Evolutionary conservation across 768 basidiomycete species (phyloP).

Genomic region (Holtermanniella nyarrowii): DNA sequence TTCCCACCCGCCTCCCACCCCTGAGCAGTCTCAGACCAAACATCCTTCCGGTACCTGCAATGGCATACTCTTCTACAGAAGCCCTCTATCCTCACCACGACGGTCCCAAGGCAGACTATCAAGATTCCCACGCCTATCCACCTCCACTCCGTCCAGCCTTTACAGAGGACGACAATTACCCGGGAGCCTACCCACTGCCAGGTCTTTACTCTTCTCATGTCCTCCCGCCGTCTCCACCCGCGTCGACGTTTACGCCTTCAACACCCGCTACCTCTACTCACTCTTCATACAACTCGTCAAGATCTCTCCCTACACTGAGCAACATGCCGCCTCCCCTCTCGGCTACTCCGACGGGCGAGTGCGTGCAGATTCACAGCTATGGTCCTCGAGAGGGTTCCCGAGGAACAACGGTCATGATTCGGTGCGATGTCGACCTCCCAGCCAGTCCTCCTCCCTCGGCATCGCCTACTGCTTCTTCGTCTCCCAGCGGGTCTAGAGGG

Average conservation of each 20-base stretch:
- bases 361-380: slow-evolving; percentile 48
- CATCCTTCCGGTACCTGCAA: too few relatives aligned
- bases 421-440: slow-evolving; percentile 50
- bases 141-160: not conserved
- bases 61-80: not conserved
- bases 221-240: slow-evolving; percentile 8
- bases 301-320: not conserved
- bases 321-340: not conserved
- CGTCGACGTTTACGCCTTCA: slow-evolving; percentile 2
- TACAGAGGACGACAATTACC: not conserved
- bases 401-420: slow-evolving; percentile 56
- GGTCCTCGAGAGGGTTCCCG: slow-evolving; percentile 55
- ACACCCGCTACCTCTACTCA: slow-evolving; percentile 18
- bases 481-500: slow-evolving; percentile 45
- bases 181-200: not conserved
- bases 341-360: not conserved
- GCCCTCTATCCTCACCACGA: too few relatives aligned
- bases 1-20: too few relatives aligned
- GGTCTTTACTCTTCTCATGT: slow-evolving; percentile 1
- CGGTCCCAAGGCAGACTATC: not conserved
- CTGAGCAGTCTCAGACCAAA: too few relatives aligned
- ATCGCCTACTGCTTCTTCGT: slow-evolving; percentile 47
- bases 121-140: not conserved
- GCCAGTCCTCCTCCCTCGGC: slow-evolving; percentile 50
- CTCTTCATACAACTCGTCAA: slow-evolving; percentile 6